A percentile compares a stretch with the other conserved stretches of the same genome.
Conservation (phyloP, 805 yeast species). For the Candida cerambycidarum region DNA sequence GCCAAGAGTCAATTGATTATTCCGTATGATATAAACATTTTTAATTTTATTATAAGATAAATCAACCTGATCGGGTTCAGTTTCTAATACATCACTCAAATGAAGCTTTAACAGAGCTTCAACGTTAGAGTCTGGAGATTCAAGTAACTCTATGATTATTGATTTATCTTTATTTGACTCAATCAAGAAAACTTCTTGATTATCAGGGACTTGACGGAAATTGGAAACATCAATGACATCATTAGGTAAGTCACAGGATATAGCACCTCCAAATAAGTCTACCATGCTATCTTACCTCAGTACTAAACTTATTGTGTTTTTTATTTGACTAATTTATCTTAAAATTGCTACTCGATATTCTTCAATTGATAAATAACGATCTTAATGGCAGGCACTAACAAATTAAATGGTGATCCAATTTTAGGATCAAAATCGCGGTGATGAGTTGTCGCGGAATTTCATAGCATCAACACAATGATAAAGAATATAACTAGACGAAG, state of each 20-base stretch:
- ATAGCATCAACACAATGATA: slow-evolving; percentile 5
- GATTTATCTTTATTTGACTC: slow-evolving; percentile 47
- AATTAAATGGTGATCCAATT: too few relatives aligned
- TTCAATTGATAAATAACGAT: too few relatives aligned
- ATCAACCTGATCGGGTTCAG: slow-evolving; percentile 10
- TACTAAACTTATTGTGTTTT: not conserved
- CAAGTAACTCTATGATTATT: slow-evolving; percentile 64
- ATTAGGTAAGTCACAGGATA: slow-evolving; percentile 56
- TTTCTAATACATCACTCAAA: slow-evolving; percentile 51
- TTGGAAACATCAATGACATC: slow-evolving; percentile 69
- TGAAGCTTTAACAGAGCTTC: slow-evolving; percentile 52
- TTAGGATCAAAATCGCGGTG: not conserved
- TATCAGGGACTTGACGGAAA: slow-evolving; percentile 84
- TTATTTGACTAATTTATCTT: not conserved
- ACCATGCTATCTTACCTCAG: too few relatives aligned
- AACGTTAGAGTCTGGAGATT: slow-evolving; percentile 32
- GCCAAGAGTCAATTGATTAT: not conserved
- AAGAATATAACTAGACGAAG: slow-evolving; percentile 14
- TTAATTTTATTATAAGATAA: not conserved
- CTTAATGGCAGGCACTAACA: too few relatives aligned
- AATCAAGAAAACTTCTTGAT: slow-evolving; percentile 85
- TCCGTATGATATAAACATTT: not conserved
- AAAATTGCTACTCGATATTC: not conserved
- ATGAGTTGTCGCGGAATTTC: not conserved
- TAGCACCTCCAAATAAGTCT: slow-evolving; percentile 79